Evolutionary conservation across 1,284 basidiomycete species (phyloP).

Genomic region (Cutaneotrichosporon dermatis): DNA sequence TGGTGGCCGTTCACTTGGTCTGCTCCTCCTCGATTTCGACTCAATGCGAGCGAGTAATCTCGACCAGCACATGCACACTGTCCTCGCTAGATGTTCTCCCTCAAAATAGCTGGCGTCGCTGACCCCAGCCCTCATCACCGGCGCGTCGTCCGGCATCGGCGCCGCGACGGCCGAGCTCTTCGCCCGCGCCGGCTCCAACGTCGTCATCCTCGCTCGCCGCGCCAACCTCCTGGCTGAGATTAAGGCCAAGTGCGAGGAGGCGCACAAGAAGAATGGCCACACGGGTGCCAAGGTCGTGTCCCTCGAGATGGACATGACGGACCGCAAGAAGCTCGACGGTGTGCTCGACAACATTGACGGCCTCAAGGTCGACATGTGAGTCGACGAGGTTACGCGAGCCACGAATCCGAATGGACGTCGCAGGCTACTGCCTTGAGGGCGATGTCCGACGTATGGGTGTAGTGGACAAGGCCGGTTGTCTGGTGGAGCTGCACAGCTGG

Average conservation of each 20-base stretch:
- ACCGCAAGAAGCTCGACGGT: conserved; percentile 27
- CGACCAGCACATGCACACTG: no score
- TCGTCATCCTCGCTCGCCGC: conserved; percentile 41
- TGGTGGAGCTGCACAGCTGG: no score
- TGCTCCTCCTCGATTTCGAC: no score
- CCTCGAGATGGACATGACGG: conserved; percentile 40
- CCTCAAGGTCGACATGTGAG: conserved; percentile 42
- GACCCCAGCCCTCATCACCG: conserved; percentile 40
- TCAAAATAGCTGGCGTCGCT: conserved; percentile 3
- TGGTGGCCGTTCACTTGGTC: no score
- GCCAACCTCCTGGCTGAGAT: conserved; percentile 34
- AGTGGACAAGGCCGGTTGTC: no score
- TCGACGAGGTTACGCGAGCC: no score
- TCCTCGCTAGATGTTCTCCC: no score
- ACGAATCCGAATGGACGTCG: no score
- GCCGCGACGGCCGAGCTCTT: conserved; percentile 43
- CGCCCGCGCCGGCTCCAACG: conserved; percentile 37
- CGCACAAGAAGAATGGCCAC: conserved; percentile 23
- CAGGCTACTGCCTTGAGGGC: no score
- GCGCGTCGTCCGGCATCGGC: conserved; percentile 44
- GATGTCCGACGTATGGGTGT: no score
- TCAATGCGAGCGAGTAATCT: no score
- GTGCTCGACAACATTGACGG: conserved; percentile 32
- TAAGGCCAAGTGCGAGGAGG: conserved; percentile 28
- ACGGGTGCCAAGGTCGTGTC: conserved; percentile 31